These are phyloP conservation scores for Apiotrichum sp. DNA, from an alignment of 1,284 basidiomycete species.

Conservation along the genomic window DNA sequence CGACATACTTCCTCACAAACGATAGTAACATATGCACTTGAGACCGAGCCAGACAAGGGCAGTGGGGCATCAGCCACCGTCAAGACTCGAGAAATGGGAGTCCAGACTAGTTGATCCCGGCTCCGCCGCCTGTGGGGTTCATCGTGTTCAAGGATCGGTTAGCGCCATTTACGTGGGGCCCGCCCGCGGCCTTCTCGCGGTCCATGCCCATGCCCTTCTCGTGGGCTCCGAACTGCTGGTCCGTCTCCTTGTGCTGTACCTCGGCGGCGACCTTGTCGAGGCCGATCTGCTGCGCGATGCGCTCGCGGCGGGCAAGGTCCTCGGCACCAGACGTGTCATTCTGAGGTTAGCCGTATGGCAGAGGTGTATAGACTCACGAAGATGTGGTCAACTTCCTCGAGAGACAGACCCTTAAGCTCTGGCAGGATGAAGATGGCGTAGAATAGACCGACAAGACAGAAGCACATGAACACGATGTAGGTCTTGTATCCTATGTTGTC, in stretches of 20 bases:
- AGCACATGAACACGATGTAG: constrained; percentile 21
- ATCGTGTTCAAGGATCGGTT: too few species aligned
- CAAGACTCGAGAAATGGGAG: too few species aligned
- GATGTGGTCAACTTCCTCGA: constrained; percentile 90
- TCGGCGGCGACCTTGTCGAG: background rate
- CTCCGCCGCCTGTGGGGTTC: too few species aligned
- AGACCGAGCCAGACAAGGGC: too few species aligned
- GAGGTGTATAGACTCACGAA: constrained; percentile 29
- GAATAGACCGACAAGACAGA: constrained; percentile 15
- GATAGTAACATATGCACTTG: too few species aligned
- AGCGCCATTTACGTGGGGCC: too few species aligned
- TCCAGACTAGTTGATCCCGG: too few species aligned
- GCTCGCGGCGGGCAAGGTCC: constrained; percentile 1
- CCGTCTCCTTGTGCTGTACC: background rate
- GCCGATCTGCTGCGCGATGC: background rate
- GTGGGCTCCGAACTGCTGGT: too few species aligned
- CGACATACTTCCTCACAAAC: too few species aligned
- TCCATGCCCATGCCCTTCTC: too few species aligned
- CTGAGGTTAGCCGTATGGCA: background rate
- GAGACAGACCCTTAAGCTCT: constrained; percentile 33
- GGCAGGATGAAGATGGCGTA: constrained; percentile 13
- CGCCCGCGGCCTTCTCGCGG: too few species aligned
- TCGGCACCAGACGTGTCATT: constrained; percentile 1
- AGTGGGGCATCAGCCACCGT: too few species aligned
- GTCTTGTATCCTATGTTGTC: constrained; percentile 14